Evolutionary conservation across 257 asterid species (phyloP).

Genomic region (Sherardia arvensis): DNA sequence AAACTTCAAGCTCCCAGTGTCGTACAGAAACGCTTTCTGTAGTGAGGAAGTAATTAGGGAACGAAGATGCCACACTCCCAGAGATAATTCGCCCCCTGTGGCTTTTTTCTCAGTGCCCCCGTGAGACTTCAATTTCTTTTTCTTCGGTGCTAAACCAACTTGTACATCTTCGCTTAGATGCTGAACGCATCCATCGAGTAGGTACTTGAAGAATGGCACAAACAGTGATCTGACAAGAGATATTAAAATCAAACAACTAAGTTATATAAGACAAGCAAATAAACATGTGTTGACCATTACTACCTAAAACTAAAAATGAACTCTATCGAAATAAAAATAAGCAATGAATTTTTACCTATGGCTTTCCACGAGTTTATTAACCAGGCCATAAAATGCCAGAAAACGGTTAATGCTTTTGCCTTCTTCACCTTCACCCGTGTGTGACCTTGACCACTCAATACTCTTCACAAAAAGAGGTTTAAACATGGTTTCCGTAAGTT

Average conservation of each 20-base stretch:
- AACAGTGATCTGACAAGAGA: constrained; percentile 54
- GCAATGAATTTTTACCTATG: constrained; percentile 52
- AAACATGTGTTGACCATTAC: too few relatives aligned
- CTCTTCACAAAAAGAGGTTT: constrained; percentile 75
- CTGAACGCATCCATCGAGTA: constrained; percentile 66
- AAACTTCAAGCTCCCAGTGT: constrained; percentile 55
- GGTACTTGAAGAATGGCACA: constrained; percentile 79
- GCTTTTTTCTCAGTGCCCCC: constrained; percentile 26
- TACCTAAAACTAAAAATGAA: too few relatives aligned
- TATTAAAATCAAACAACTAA: background rate
- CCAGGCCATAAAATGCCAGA: constrained; percentile 73
- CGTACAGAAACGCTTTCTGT: constrained; percentile 77
- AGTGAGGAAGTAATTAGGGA: constrained; percentile 59
- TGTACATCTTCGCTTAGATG: constrained; percentile 41
- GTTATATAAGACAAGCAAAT: background rate
- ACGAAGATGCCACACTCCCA: constrained; percentile 68
- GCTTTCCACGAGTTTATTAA: constrained; percentile 68
- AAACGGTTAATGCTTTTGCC: constrained; percentile 42
- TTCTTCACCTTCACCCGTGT: constrained; percentile 28
- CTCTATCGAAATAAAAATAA: too few relatives aligned
- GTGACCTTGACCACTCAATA: constrained; percentile 80
- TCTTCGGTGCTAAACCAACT: constrained; percentile 33
- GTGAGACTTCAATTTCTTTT: constrained; percentile 59
- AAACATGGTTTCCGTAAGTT: constrained; percentile 79
- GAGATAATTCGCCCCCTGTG: constrained; percentile 27